phyloP scores from a whole-genome alignment of 2,329 filamentous ascomycete genomes.

The Fusarium metavorans region DNA sequence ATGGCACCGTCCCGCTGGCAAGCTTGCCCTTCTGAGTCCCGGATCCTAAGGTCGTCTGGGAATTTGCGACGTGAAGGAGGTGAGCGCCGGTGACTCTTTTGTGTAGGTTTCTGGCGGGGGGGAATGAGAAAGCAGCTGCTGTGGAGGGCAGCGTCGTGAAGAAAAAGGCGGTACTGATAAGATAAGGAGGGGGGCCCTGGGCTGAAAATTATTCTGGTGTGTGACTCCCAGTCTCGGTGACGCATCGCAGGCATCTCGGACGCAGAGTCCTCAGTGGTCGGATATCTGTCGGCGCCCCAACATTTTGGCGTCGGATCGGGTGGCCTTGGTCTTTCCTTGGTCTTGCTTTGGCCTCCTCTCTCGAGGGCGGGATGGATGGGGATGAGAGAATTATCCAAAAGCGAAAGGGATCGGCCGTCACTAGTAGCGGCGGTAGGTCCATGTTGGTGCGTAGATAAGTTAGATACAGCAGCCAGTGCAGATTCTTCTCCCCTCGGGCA shows the following conservation, averaged over 20 bases:
- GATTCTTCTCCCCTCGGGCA: not conserved
- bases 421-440: slow-evolving; percentile 21
- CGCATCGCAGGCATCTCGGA: slow-evolving; percentile 24
- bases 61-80: slow-evolving; percentile 32
- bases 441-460: slow-evolving; percentile 6
- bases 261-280: slow-evolving; percentile 21
- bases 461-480: not conserved
- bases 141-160: slow-evolving; percentile 22
- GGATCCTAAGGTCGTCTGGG: slow-evolving; percentile 45
- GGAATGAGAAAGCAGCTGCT: slow-evolving; percentile 15
- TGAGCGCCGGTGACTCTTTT: slow-evolving; percentile 44
- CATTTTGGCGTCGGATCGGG: slow-evolving; percentile 30
- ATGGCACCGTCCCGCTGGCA: slow-evolving; percentile 52
- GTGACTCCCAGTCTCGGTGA: slow-evolving; percentile 31
- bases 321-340: slow-evolving; percentile 5
- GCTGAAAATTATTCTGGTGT: slow-evolving; percentile 41
- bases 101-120: slow-evolving; percentile 33
- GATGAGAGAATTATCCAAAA: slow-evolving; percentile 34
- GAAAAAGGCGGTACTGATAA: slow-evolving; percentile 34
- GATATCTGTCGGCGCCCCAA: slow-evolving; percentile 38
- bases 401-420: slow-evolving; percentile 28
- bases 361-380: not conserved
- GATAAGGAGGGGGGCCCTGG: not conserved
- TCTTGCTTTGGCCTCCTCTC: not conserved
- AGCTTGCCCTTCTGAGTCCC: slow-evolving; percentile 48